Percentiles rank a stretch among this genome's conserved stretches.
These are phyloP conservation scores for Auricularia sp. DNA, from an alignment of 768 basidiomycete genomes.

Conservation along the genomic window DNA sequence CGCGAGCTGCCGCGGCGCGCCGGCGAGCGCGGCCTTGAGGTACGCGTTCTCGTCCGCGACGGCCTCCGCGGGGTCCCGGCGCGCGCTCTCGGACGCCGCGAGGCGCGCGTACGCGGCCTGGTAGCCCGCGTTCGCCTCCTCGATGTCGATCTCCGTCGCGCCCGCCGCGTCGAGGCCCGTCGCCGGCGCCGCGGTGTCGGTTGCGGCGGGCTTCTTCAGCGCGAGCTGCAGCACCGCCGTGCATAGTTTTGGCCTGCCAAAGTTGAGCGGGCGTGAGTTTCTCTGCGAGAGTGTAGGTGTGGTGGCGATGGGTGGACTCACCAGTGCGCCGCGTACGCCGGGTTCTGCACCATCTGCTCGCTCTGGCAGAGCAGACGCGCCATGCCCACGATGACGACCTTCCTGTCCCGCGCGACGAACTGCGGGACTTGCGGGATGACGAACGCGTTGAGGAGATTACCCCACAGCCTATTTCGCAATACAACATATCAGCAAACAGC, in stretches of 20 bases:
- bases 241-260: neutral
- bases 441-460: slow-evolving; percentile 66
- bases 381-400: slow-evolving; percentile 72
- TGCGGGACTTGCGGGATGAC: slow-evolving; percentile 74
- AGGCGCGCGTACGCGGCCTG: slow-evolving; percentile 90
- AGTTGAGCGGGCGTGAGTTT: neutral
- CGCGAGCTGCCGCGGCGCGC: neutral
- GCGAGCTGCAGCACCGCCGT: neutral
- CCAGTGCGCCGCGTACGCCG: slow-evolving; percentile 16
- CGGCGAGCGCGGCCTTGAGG: neutral
- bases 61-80: slow-evolving; percentile 41
- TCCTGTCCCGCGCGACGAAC: slow-evolving; percentile 73
- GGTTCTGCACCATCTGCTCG: slow-evolving; percentile 54
- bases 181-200: neutral
- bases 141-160: slow-evolving; percentile 74
- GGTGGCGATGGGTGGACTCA: no score
- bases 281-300: no score
- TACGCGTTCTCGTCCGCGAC: neutral
- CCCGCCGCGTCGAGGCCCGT: slow-evolving; percentile 18
- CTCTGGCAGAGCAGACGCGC: slow-evolving; percentile 72
- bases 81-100: slow-evolving; percentile 61
- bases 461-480: slow-evolving; percentile 50
- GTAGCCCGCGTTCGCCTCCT: slow-evolving; percentile 84
- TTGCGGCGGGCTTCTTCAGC: neutral
- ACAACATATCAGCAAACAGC: no score